Base-by-base conservation (phyloP, 2,329 filamentous ascomycete species). In the Ophiostoma quercus region DNA sequence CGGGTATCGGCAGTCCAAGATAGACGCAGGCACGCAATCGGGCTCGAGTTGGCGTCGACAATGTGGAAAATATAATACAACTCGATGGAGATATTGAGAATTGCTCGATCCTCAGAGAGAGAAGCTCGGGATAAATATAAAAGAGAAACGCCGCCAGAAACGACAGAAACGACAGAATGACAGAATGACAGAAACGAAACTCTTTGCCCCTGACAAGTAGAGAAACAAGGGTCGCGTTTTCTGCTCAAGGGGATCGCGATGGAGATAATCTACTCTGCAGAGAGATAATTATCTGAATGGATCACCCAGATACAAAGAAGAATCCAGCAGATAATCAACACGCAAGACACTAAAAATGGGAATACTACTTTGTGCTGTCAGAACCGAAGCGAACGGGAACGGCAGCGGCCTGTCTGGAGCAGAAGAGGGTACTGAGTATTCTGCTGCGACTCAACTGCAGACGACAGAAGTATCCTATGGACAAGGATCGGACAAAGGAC, bases 131-230 rank as follows among this genome's bases (percentile, higher is more conserved):
- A 41, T 62, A 54, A 57, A 25, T 12, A 25, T 25, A 25, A 57
- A 25, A 25, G 19, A 57, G 19, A 57, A 16, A 57, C 39, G 39
- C 39, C 39, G 47, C 11, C 29, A 39, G 34, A 57, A 47, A 41
- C 39, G 41, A 65, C 16, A 39, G 34, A 54, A 47, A 41, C 37
- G 41, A 63, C 16, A 67, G 54, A 65, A 62, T 41, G 25, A 54
- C 47, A 22, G 47, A 57, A 57, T 41, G 25, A 54, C 47, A 22
- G 47, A 57, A 57, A 22, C 51, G 51, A 22, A 25, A 57, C 51
- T 57, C 12, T 57, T 54, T 25, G 51, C 51, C 51, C 51, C 51
- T 57, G n/a, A 39, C 29, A 54, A 62, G 34, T 41, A 57, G 54
- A 57, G 60, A 68, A 41, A 37, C 32, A 22, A 41, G 32, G 57